Evolutionary conservation across 306 rosid species (phyloP).

Genomic region (Inga oerstediana): DNA sequence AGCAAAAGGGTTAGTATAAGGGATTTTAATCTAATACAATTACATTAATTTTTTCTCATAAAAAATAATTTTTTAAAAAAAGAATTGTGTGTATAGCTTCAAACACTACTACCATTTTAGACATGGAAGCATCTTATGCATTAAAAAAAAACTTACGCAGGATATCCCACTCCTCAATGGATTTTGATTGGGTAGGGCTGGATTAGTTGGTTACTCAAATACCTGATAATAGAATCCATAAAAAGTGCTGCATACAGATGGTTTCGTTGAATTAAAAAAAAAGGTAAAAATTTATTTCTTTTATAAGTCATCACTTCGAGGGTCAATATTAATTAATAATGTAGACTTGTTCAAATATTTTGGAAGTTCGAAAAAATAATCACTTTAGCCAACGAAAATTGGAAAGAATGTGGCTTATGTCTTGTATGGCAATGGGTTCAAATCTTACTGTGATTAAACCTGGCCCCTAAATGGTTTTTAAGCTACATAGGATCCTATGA

Average conservation of each 20-base stretch:
- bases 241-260: too few relatives aligned
- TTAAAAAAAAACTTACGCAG: too few relatives aligned
- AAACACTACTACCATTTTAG: background rate
- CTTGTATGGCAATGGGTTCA: background rate
- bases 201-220: too few relatives aligned
- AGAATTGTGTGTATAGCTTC: background rate
- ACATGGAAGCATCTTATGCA: background rate
- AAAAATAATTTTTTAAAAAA: too few relatives aligned
- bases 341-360: background rate
- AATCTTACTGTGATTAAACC: background rate
- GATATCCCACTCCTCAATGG: too few relatives aligned
- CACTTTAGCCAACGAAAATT: too few relatives aligned
- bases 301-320: background rate
- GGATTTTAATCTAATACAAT: background rate
- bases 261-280: too few relatives aligned
- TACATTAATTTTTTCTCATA: background rate
- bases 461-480: background rate
- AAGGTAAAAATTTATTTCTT: too few relatives aligned
- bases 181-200: too few relatives aligned
- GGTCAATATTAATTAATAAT: background rate
- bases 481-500: too few relatives aligned
- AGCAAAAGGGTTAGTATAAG: background rate
- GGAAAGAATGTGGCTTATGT: background rate
- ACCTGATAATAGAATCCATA: too few relatives aligned
- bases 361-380: background rate